phyloP scores from a whole-genome alignment of 164 flowering plant species.

The Berberis vulgaris region DNA sequence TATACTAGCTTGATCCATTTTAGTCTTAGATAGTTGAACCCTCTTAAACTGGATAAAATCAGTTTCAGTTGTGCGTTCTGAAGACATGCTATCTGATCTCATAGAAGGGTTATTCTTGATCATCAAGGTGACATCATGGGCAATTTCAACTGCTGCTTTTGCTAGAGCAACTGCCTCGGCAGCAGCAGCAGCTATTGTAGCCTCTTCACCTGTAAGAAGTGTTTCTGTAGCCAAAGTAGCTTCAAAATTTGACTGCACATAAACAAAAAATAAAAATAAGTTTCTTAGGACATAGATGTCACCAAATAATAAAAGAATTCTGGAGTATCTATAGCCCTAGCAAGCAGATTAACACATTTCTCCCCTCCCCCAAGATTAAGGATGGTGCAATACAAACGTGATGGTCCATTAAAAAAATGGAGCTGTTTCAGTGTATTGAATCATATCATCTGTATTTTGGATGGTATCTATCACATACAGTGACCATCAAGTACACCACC shows the following conservation, averaged over 20 bases:
- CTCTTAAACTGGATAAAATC: slow-evolving; percentile 19
- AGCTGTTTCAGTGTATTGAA: too few species aligned
- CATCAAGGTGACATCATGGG: slow-evolving; percentile 61
- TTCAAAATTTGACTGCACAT: slow-evolving; percentile 35
- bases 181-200: slow-evolving; percentile 73
- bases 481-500: too few species aligned
- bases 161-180: slow-evolving; percentile 66
- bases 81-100: slow-evolving; percentile 5
- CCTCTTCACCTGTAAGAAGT: slow-evolving; percentile 59
- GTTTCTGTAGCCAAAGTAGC: slow-evolving; percentile 41
- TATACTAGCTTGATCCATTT: slow-evolving; percentile 18
- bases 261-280: background rate
- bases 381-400: too few species aligned
- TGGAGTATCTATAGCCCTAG: too few species aligned
- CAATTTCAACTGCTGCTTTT: slow-evolving; percentile 75
- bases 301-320: too few species aligned
- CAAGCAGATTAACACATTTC: too few species aligned
- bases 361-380: too few species aligned
- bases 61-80: slow-evolving; percentile 15
- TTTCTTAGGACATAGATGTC: too few species aligned
- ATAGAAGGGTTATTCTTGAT: slow-evolving; percentile 9
- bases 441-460: too few species aligned
- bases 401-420: too few species aligned
- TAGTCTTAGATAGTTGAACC: slow-evolving; percentile 19
- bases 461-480: too few species aligned